Base-by-base conservation (phyloP, 306 rosid genomes). In the Acmispon strigosus region DNA sequence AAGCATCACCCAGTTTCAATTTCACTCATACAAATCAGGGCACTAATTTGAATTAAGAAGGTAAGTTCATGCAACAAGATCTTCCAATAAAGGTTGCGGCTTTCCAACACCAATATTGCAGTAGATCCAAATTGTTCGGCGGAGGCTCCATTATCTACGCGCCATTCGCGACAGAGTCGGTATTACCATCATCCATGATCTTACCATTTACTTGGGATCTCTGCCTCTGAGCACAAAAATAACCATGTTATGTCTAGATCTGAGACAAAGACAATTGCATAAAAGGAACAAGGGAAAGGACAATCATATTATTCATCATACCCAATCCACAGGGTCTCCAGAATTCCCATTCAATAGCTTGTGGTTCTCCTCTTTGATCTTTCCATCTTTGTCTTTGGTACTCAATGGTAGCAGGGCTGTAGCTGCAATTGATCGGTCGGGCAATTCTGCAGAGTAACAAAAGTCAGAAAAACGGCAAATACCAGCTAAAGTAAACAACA, bases 201-300 rank as follows among this genome's bases (percentile, higher is more conserved):
- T 95, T 95, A 81, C 99, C 99, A 60, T 95, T 95, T 39, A 87
- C 81, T 81, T 87, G 99, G 80, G 89, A 86, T 83, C 97, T 85
- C 83, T 83, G 96, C 81, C 99, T 95, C 99, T 94, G 91, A 52
- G 64, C 20, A 83, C 32, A 14, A 50, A 58, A 61, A 56, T 47
- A 57, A 59, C 65, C 42, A 52, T 15, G 74, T 76, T 75, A 69
- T 36, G 80, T 78, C 16, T 12, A 64, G 42, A 57, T 57, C 70
- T 49, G 16, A 13, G 72, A 75, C 53, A 76, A 19, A 53, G 71
- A 76, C 83, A 7, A 27, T 62, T 29, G 47, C 50, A 69, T 37
- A 9, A 43, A 54, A 47, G 70, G 69, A 78, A 17, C 47, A 9
- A 22, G 37, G 37, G 18, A 76, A 41, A 62, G 78, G 75, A 27